A percentile compares a stretch with the other conserved stretches of the same genome.
phyloP scores from a whole-genome alignment of 805 yeast genomes.

The Cyberlindnera sargentensis region DNA sequence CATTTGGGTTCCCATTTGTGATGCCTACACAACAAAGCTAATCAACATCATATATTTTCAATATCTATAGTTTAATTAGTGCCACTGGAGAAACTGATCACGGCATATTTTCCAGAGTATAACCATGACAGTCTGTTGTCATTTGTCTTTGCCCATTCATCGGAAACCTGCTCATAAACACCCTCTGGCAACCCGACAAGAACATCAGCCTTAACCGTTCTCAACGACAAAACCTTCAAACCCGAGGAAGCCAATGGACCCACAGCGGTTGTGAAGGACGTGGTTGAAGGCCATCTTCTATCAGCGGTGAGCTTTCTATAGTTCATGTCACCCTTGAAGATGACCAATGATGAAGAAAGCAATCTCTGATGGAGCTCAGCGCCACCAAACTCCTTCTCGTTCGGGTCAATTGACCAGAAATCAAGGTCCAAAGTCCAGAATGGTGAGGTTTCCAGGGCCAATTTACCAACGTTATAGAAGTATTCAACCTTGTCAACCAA shows the following conservation, averaged over 20 bases:
- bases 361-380: slow-evolving; percentile 55
- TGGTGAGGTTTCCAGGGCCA: slow-evolving; percentile 49
- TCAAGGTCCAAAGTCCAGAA: slow-evolving; percentile 85
- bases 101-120: slow-evolving; percentile 91
- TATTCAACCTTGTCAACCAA: slow-evolving; percentile 39
- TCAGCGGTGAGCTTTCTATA: slow-evolving; percentile 93
- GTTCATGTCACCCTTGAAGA: slow-evolving; percentile 94
- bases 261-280: slow-evolving; percentile 66
- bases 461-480: slow-evolving; percentile 38
- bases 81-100: slow-evolving; percentile 54
- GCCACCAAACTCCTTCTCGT: slow-evolving; percentile 51
- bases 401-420: slow-evolving; percentile 59
- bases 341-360: slow-evolving; percentile 56
- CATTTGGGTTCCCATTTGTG: slow-evolving; percentile 1
- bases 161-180: slow-evolving; percentile 57
- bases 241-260: slow-evolving; percentile 58
- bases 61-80: slow-evolving; percentile 7
- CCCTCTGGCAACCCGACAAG: slow-evolving; percentile 79
- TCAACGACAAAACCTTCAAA: slow-evolving; percentile 62
- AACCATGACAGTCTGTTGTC: slow-evolving; percentile 75
- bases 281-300: slow-evolving; percentile 77
- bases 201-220: slow-evolving; percentile 97
- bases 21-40: slow-evolving; percentile 1
- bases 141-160: slow-evolving; percentile 54
- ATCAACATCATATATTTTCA: background rate